A percentile compares a stretch with the other conserved stretches of the same genome.
These are phyloP conservation scores for Trichoderma sp. DNA, from an alignment of 2,329 filamentous ascomycete genomes.

Conservation along the genomic window DNA sequence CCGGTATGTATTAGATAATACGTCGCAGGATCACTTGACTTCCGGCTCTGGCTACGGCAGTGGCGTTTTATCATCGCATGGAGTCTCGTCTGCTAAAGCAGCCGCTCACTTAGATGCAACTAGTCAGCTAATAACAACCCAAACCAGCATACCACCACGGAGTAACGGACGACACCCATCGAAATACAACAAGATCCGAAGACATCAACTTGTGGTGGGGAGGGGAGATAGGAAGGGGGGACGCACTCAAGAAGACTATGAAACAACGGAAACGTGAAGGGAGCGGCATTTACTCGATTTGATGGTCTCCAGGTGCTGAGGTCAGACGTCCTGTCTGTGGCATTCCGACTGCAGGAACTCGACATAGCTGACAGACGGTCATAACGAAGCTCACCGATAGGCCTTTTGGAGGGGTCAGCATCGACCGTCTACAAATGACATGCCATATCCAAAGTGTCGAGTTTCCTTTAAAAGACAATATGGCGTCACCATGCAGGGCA, in stretches of 20 bases:
- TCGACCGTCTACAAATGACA: background rate
- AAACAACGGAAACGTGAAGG: background rate
- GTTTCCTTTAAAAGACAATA: background rate
- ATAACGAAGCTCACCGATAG: background rate
- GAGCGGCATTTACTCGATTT: background rate
- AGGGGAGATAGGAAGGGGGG: background rate
- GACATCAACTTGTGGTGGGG: background rate
- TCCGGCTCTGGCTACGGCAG: background rate
- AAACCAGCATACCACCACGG: background rate
- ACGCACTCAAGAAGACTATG: background rate
- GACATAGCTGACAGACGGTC: background rate
- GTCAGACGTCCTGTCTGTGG: background rate
- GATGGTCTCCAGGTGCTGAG: background rate
- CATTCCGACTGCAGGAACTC: background rate
- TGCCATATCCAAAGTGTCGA: background rate
- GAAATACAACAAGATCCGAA: background rate
- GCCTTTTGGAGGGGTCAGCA: background rate
- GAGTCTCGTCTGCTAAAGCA: background rate
- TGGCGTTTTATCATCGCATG: background rate
- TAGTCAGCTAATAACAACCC: background rate
- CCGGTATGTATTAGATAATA: background rate
- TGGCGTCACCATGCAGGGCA: slow-evolving; percentile 19
- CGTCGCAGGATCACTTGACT: background rate
- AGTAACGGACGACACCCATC: background rate
- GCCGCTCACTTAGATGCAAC: background rate